Percentiles rank a stretch among this genome's conserved stretches.
Conservation (phyloP, 306 rosid genomes). For the Sphenostylis stenocarpa region DNA sequence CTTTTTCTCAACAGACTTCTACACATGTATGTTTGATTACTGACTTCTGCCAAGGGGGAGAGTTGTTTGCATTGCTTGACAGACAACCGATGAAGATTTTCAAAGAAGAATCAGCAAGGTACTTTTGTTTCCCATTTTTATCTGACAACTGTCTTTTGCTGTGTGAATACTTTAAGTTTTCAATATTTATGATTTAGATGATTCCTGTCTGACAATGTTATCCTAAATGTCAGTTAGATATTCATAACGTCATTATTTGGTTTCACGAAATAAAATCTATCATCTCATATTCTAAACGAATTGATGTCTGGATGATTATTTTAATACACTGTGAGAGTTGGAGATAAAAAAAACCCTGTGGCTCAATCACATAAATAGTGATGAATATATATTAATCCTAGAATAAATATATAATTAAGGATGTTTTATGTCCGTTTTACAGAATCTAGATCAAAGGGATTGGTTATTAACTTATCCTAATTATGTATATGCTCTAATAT, state of each 20-base stretch:
- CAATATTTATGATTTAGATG: not conserved
- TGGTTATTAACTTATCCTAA: not conserved
- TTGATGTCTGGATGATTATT: not conserved
- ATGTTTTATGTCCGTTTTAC: not conserved
- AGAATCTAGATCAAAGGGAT: not conserved
- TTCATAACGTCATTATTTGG: not conserved
- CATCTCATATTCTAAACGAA: slow-evolving; percentile 18
- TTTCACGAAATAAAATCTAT: not conserved
- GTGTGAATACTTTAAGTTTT: slow-evolving; percentile 5
- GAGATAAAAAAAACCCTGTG: not conserved
- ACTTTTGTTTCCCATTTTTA: slow-evolving; percentile 16
- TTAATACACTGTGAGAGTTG: not conserved
- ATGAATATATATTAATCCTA: not conserved
- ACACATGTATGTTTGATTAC: slow-evolving; percentile 94
- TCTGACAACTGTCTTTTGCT: not conserved
- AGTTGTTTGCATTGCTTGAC: slow-evolving; percentile 90
- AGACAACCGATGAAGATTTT: slow-evolving; percentile 88
- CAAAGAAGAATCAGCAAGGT: slow-evolving; percentile 93
- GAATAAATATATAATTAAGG: not conserved
- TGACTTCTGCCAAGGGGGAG: slow-evolving; percentile 90
- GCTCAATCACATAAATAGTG: not conserved
- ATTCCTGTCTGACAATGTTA: not conserved
- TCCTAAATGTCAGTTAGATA: not conserved
- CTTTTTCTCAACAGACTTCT: slow-evolving; percentile 62
- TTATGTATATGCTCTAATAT: not conserved